Base-by-base conservation (phyloP, 441 rosid species). In the Brassica balearica region DNA sequence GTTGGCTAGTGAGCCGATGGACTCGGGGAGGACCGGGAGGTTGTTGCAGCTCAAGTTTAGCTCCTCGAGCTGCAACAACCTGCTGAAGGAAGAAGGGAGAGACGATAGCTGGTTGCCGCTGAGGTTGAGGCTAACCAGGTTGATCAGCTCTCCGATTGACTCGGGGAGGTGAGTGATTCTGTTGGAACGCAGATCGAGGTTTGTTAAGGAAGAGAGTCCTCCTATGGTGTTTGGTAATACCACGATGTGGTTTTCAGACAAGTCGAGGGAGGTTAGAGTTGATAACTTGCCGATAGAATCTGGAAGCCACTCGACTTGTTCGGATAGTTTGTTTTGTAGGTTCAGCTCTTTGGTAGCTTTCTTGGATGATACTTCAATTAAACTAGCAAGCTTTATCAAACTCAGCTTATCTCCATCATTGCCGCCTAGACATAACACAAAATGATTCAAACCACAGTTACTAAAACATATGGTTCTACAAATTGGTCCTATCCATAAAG, bases 301-400 rank as follows among this genome's bases (percentile, higher is more conserved):
- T 8, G 98, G 98, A 6, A 94, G 88, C 98, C 98, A 94, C 17
- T 90, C 97, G 41, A 92, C 81, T 77, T 91, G 91, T 69, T 89
- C 94, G 80, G 83, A 87, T 85, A 94, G 81, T 84, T 88, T 92
- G 86, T 81, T 86, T 67, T 86, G 95, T 63, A 94, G 92, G 75
- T 88, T 87, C 68, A 94, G 88, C 74, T 94, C 96, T 48, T 77
- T 80, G 5, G 88, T 86, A 75, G 90, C 93, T 80, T 89, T 94
- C 88, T 90, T 94, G 1, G 91, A 74, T 51, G 94, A 91, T 41
- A 86, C 89, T 79, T 94, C 98, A 65, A 94, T 89, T 69, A 92
- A 78, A 82, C 97, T 92, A 71, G 96, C 96, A 60, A 94, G 88
- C 83, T 92, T 94, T 60, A 94, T 94, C 67, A 92, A 84, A 82